Base-by-base conservation (phyloP, 306 rosid species). In the Pyrus betulifolia region DNA sequence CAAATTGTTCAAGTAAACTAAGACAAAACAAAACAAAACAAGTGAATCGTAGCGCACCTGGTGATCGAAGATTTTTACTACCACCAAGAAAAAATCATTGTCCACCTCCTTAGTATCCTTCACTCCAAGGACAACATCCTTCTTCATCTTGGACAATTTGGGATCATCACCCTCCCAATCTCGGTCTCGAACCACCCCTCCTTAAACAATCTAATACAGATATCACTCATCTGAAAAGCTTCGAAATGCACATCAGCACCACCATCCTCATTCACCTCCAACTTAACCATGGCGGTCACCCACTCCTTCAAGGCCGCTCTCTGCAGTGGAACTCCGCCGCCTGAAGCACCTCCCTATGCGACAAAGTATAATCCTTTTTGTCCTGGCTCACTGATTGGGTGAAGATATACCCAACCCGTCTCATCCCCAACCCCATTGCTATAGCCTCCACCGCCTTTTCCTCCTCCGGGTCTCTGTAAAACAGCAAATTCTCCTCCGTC, bases 191-290 rank as follows among this genome's bases (percentile, higher is more conserved):
- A 91, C 98, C 98, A 89, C 21, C 85, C 91, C 83, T 96, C 98
- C 85, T 83, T 91, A 58, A 89, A 93, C 90, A 96, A 85, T 66
- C 77, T 86, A 35, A 93, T 74, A 70, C 99, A 96, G 42, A 85
- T 77, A 78, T 96, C 99, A 85, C 98, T 96, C 96, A 96, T 91
- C 88, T 96, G 98, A 88, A 96, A 96, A 1, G 98, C 97, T 72
- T 96, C 99, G 25, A 96, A 92, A 77, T 93, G 98, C 49, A 96
- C 98, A 84, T 91, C 97, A 18, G 97, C 97, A 10, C 77, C 89
- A 28, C 87, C 89, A 17, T 96, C 98, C 74, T 91, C 98, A 54
- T 87, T 92, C 74, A 93, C 97, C 88, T 93, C 97, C 73, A 96
- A 80, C 83, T 96, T 96, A 63, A 96, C 98, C 51, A 96, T 66